A percentile compares a stretch with the other conserved stretches of the same genome.
phyloP scores from a whole-genome alignment of 495 filamentous ascomycete species.

The Aspergillus avenaceus region DNA sequence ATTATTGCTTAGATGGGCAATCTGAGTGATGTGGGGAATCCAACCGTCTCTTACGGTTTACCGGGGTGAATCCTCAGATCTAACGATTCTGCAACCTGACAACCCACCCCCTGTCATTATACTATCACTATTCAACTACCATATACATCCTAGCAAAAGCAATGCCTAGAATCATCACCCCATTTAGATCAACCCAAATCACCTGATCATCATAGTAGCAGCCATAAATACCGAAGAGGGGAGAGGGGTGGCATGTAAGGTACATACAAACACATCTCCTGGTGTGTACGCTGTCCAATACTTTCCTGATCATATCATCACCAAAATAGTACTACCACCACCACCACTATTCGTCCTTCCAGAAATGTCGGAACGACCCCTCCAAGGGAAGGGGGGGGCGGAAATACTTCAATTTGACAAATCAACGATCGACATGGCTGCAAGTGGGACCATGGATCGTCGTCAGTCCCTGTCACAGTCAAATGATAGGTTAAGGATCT shows the following conservation, averaged over 20 bases:
- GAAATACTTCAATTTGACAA: not conserved
- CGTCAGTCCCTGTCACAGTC: not conserved
- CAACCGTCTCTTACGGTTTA: not conserved
- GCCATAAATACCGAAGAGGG: not conserved
- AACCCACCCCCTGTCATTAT: not conserved
- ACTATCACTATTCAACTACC: not conserved
- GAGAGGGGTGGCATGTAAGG: not conserved
- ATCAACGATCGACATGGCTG: constrained; percentile 1
- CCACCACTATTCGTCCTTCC: constrained; percentile 1
- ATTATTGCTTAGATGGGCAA: no score
- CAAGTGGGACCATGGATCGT: not conserved
- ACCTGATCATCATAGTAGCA: no score
- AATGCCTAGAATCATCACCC: no score
- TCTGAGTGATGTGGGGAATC: not conserved
- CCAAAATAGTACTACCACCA: not conserved
- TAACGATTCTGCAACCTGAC: not conserved
- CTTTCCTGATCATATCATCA: not conserved
- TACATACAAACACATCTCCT: not conserved
- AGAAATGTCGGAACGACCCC: not conserved
- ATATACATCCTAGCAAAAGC: not conserved
- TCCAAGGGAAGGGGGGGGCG: not conserved
- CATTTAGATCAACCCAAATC: not conserved
- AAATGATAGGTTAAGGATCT: constrained; percentile 4
- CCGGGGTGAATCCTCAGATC: not conserved
- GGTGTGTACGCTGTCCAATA: not conserved